Base-by-base conservation (phyloP, 176 grass and related monocot genomes). In the Pontederia paniculata region DNA sequence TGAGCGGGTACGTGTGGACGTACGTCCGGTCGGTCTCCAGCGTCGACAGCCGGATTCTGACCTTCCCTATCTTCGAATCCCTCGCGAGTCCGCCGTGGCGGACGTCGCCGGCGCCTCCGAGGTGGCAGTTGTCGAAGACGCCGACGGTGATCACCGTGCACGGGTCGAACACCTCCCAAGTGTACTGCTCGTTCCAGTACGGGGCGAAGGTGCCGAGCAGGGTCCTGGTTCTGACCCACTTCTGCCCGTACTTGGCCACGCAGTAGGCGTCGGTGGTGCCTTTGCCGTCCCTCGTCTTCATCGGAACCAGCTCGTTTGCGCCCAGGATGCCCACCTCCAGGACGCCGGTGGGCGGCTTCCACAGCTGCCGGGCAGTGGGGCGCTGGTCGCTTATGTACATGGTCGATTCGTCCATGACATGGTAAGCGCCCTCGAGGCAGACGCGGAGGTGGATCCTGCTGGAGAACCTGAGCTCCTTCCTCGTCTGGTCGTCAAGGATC, bases 311-410 rank as follows among this genome's bases (percentile, higher is more conserved):
- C 18, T 50, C 64, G 15, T 67, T 48, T 8, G 49, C 64, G 10
- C 64, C 42, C 17, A 67, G 64, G 21, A 67, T 67, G 48, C 64
- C 64, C n/a, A 67, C 64, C 8, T 67, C 64, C 28, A 67, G 64
- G 50, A 67, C 50, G 1, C 64, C 64, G 16, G 53, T 49, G 28
- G 64, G 28, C 31, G 52, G 64, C 64, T 67, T 67, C 64, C 64
- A 67, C 2, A 67, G 64, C 25, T 67, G 64, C n/a, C 64, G 48
- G n/a, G 64, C 64, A 14, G 64, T 67, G 22, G 64, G 64, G 0
- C 64, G 64, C 5, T 10, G 52, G 64, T 67, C 64, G 64, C 64
- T 67, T 48, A 67, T 67, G 64, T 67, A 67, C 64, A 67, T 67
- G 18, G 64, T 67, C 49, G 49, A 53, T 31, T 67, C 64, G 31